Evolutionary conservation across 108 stramenopile genomes (phyloP), one percentile per base, ranked within the genome.

Genomic region (Pseudonitzschia multistriata): DNA sequence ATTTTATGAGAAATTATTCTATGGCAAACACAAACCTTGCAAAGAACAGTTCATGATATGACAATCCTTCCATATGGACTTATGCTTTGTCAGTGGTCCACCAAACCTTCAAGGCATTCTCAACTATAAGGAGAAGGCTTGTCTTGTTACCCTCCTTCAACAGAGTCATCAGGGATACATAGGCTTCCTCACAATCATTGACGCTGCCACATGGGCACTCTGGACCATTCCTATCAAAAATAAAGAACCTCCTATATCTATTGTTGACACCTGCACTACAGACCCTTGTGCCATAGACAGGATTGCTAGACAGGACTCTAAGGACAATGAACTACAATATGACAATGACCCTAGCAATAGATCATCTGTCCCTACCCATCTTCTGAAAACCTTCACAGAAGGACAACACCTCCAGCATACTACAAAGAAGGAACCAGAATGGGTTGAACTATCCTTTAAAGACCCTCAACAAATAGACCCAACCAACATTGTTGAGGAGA

Each of bases 301-400:
- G 8, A 70, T 24, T 0, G 50, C 67, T 4, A 4, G 31, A n/a
- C n/a, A n/a, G n/a, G 22, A 29, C 19, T 28, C 67, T 3, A 52
- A 68, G 29, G 67, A n/a, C n/a, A n/a, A 68, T 68, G 50, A 68
- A 53, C 29, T 68, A 10, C 49, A 54, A 10, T 68, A 53, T 53
- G 67, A 50, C 19, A 22, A 34, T 28, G 21, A 53, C 22, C 50
- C 67, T 0, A 53, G 10, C 19, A 3, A 68, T n/a, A 31, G 67
- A 34, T 24, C 14, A 52, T 50, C 67, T 33, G 50, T 50, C 5
- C 17, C 49, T 5, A 24, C 49, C 0, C 67, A 68, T 53, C 67
- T 68, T 33, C 49, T 68, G 5, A 49, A 25, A 0, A 27, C 17
- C 1, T 28, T 68, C 11, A 53, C 50, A 0, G 49, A 34, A 31